Conservation (phyloP, 139 green algal genomes). For the Monoraphidium neglectum region DNA sequence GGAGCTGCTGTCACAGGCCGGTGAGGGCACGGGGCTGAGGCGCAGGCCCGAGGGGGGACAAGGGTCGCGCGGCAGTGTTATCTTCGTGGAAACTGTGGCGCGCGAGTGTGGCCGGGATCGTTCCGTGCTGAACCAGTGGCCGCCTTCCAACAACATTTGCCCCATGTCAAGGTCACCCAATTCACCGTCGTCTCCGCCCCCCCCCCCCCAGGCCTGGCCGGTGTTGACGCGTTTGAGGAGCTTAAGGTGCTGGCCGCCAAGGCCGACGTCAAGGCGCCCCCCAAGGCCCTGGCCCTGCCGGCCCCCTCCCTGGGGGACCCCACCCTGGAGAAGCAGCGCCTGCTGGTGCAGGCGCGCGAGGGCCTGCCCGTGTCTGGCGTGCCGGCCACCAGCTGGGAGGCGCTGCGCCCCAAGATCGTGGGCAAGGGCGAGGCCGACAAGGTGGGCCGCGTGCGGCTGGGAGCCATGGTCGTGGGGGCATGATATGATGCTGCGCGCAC, state of each 20-base stretch:
- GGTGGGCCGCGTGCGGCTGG: slow-evolving; percentile 23
- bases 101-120: no score
- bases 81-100: no score
- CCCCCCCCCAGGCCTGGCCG: slow-evolving; percentile 18
- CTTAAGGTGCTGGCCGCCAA: slow-evolving; percentile 68
- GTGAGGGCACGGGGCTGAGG: no score
- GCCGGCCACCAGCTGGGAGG: slow-evolving; percentile 69
- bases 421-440: slow-evolving; percentile 57
- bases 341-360: slow-evolving; percentile 27
- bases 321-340: slow-evolving; percentile 1
- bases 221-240: slow-evolving; percentile 82
- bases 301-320: slow-evolving; percentile 2
- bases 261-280: slow-evolving; percentile 37
- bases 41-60: no score
- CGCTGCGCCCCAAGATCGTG: slow-evolving; percentile 66
- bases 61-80: no score
- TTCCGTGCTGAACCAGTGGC: no score
- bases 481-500: no score
- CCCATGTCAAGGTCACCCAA: not conserved
- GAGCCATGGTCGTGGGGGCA: no score
- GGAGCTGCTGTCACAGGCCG: slow-evolving; percentile 39
- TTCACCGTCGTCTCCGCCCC: not conserved
- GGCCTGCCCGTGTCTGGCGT: slow-evolving; percentile 60
- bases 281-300: slow-evolving; percentile 37
- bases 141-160: no score